These are phyloP conservation scores for Talaromyces adpressus DNA, from an alignment of 495 filamentous ascomycete species.

Conservation along the genomic window DNA sequence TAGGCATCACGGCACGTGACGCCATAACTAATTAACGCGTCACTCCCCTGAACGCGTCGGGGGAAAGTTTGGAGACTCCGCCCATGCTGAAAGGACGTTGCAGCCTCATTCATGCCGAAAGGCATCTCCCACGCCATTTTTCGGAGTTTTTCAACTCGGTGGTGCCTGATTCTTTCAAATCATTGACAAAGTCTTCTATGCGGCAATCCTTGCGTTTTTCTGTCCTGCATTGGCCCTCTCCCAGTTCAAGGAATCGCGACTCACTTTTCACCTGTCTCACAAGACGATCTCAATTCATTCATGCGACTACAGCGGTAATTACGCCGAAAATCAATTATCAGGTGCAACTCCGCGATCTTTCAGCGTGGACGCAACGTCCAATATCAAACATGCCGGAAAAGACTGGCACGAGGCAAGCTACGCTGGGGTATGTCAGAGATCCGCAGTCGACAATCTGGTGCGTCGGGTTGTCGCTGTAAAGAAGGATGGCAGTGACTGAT, in stretches of 20 bases:
- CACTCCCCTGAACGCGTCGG: background rate
- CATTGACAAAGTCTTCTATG: conserved; percentile 20
- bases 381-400: conserved; percentile 29
- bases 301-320: background rate
- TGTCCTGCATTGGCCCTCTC: conserved; percentile 6
- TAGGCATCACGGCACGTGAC: conserved; percentile 1
- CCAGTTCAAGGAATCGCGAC: background rate
- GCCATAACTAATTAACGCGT: conserved; percentile 9
- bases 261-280: background rate
- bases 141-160: background rate
- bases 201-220: conserved; percentile 11
- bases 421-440: conserved; percentile 84
- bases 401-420: conserved; percentile 65
- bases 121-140: background rate
- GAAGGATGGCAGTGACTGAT: background rate
- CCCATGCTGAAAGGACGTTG: background rate
- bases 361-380: background rate
- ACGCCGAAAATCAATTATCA: background rate
- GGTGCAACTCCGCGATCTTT: background rate
- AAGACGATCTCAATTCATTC: background rate
- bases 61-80: background rate
- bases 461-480: conserved; percentile 28
- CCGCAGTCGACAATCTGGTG: conserved; percentile 80
- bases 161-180: background rate
- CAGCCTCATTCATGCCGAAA: background rate